Percentiles rank a stretch among this genome's conserved stretches.
phyloP scores from a whole-genome alignment of 2,329 filamentous ascomycete genomes.

The Pestalotiopsis sp. region DNA sequence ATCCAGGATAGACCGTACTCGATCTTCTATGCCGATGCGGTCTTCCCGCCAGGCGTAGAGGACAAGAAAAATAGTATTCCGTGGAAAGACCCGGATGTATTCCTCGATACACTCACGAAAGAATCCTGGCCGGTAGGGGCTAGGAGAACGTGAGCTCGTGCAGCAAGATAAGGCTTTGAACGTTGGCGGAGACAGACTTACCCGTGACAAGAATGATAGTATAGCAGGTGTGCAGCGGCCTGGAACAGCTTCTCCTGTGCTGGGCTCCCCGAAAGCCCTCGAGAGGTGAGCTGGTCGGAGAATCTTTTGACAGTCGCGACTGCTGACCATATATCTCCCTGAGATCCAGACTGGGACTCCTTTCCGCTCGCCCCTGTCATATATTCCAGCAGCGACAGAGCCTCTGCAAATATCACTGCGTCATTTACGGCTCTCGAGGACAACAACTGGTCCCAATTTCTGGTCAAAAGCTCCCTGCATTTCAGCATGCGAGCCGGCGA shows the following conservation, averaged over 20 bases:
- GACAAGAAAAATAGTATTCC: conserved; percentile 75
- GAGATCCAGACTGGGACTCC: conserved; percentile 47
- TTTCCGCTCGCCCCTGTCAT: conserved; percentile 47
- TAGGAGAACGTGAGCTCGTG: conserved; percentile 26
- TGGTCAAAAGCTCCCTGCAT: conserved; percentile 53
- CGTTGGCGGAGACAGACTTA: conserved; percentile 30
- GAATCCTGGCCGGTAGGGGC: conserved; percentile 68
- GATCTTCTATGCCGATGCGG: conserved; percentile 73
- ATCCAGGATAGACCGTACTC: conserved; percentile 68
- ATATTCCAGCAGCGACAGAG: conserved; percentile 69
- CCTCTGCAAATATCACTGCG: conserved; percentile 61
- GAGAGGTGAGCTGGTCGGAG: conserved; percentile 45
- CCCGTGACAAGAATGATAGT: conserved; percentile 64
- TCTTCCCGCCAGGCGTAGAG: conserved; percentile 76
- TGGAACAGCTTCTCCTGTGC: conserved; percentile 71
- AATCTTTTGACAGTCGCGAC: conserved; percentile 43
- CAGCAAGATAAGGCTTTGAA: neutral
- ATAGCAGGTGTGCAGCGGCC: conserved; percentile 66
- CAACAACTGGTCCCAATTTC: conserved; percentile 58
- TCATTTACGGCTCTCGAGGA: conserved; percentile 48
- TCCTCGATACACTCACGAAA: conserved; percentile 63
- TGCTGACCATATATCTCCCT: conserved; percentile 60
- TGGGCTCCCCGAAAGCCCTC: conserved; percentile 32
- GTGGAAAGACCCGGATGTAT: conserved; percentile 68
- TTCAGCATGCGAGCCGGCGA: conserved; percentile 52